Evolutionary conservation across 1,284 basidiomycete species (phyloP).

Genomic region (Fomitopsis schrenkii): DNA sequence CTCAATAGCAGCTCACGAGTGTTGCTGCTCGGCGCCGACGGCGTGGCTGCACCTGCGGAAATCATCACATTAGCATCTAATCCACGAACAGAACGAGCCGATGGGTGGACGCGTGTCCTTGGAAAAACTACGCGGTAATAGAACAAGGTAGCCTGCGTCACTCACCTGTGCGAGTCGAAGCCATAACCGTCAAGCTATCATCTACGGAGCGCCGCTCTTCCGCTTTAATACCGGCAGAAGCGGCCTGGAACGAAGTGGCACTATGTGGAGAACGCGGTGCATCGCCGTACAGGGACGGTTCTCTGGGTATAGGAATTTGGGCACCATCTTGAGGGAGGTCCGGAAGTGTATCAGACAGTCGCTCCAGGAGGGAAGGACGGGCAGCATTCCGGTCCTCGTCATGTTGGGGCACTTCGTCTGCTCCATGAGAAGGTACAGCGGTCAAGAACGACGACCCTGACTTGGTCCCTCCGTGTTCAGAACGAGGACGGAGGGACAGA

Average conservation of each 20-base stretch:
- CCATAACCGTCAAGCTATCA: not conserved
- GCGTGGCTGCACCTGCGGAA: not conserved
- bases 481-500: slow-evolving; percentile 23
- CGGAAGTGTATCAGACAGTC: slow-evolving; percentile 14
- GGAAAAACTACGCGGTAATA: not conserved
- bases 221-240: not conserved
- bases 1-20: slow-evolving; percentile 38
- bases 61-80: not conserved
- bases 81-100: not conserved
- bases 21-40: not conserved
- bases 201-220: not conserved
- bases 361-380: slow-evolving; percentile 18
- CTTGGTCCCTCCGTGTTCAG: slow-evolving; percentile 4
- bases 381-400: slow-evolving; percentile 11
- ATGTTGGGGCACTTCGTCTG: slow-evolving; percentile 8
- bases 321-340: not conserved
- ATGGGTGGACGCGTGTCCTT: not conserved
- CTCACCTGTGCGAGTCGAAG: not conserved
- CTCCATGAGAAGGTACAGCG: slow-evolving; percentile 5
- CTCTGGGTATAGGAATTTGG: not conserved
- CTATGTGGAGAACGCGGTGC: not conserved
- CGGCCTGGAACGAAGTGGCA: not conserved
- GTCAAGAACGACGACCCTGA: slow-evolving; percentile 1
- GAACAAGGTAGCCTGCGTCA: not conserved
- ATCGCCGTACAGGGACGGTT: not conserved